Evolutionary conservation across 306 rosid genomes (phyloP), one percentile per base, ranked within the genome.

Genomic region (Ceratonia siliqua): DNA sequence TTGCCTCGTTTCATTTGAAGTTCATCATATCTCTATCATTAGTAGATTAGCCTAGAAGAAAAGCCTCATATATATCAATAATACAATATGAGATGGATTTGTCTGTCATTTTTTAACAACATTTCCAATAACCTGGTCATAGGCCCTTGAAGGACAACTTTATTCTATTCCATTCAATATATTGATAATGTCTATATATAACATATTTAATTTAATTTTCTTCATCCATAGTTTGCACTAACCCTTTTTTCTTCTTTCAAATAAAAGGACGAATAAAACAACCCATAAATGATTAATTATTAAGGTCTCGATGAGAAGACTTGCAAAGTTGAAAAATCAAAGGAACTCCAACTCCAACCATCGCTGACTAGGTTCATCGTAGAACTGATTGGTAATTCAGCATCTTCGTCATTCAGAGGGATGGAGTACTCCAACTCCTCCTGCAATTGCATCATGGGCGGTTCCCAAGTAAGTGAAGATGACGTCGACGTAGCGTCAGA

Each of bases 341-440:
- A 87, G 75, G 86, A 81, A 72, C 79, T 78, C 96, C 96, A 90
- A 48, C 36, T 74, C 92, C 94, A 91, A 41, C 73, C 71, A 27
- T 86, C 89, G 11, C 4, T 61, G 1, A 83, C 56, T 13, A 58
- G 50, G 72, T 80, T 80, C 39, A 48, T 27, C 2, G 80, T 36
- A 10, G 84, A 66, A 61, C 10, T 36, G 9, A 71, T 11, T n/a
- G 71, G 83, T 48, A 79, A 59, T 14, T 77, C 77, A 24, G 58
- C 6, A 77, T 46, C 75, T 24, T 61, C 38, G 2, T 55, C 74
- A 32, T 65, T 64, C 8, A 86, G 69, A 4, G 86, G 75, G 54
- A 84, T 38, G 0, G 87, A 72, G 18, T 63, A 46, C 25, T 84
- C 86, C 63, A 79, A 53, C 6, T 83, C 90, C 54, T 85, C 83